phyloP scores from a whole-genome alignment of 129 eudicot species.

The Logfia minima region DNA sequence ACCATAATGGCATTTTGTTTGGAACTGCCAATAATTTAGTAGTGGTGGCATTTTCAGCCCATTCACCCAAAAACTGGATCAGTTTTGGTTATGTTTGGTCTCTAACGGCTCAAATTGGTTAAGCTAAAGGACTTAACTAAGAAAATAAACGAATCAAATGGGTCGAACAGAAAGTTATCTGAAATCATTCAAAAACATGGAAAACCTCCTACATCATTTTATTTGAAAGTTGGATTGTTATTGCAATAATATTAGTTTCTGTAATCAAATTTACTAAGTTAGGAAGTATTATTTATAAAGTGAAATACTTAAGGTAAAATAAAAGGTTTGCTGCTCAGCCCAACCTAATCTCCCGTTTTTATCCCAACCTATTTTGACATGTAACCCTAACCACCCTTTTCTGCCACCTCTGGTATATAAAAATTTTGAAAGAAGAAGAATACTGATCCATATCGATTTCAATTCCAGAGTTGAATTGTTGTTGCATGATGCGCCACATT shows the following conservation, averaged over 20 bases:
- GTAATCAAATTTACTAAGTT: not conserved
- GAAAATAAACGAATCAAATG: not conserved
- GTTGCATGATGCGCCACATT: slow-evolving; percentile 91
- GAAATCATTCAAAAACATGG: not conserved
- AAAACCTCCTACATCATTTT: not conserved
- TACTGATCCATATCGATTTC: slow-evolving; percentile 74
- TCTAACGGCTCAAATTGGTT: not conserved
- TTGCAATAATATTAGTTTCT: not conserved
- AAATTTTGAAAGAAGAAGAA: slow-evolving; percentile 22
- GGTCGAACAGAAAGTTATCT: not conserved
- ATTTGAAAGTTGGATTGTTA: not conserved
- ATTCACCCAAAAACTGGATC: not conserved
- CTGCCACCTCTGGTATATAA: not conserved
- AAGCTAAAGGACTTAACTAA: not conserved
- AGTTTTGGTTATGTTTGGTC: not conserved
- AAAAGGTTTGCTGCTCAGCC: not conserved
- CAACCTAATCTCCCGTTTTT: not conserved
- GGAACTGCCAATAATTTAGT: not conserved
- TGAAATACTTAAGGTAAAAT: not conserved
- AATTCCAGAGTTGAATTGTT: slow-evolving; percentile 84
- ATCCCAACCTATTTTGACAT: not conserved
- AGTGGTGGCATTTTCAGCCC: not conserved
- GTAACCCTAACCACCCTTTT: not conserved
- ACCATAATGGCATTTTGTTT: not conserved
- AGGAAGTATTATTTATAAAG: not conserved